Evolutionary conservation across 2,329 filamentous ascomycete genomes (phyloP).

Genomic region (Beauveria varroae): DNA sequence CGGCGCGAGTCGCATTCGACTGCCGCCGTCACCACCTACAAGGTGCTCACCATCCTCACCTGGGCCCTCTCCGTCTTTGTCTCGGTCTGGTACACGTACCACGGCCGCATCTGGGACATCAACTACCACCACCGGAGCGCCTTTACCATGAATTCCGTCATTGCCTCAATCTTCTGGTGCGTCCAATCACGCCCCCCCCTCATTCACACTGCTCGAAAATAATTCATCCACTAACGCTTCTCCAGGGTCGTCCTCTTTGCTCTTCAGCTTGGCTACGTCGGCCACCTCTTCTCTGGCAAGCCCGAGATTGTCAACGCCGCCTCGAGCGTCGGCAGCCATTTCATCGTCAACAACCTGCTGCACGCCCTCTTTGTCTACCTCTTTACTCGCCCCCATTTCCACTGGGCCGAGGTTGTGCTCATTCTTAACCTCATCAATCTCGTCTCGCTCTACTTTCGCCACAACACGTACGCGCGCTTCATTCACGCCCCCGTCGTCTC

Average conservation of each 20-base stretch:
- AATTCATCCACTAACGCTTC: not conserved
- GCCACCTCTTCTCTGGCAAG: slow-evolving; percentile 65
- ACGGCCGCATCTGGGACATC: slow-evolving; percentile 66
- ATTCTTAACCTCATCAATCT: slow-evolving; percentile 80
- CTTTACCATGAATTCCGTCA: slow-evolving; percentile 64
- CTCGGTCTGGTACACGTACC: slow-evolving; percentile 66
- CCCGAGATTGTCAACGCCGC: slow-evolving; percentile 57
- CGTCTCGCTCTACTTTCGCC: slow-evolving; percentile 69
- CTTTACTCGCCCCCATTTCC: slow-evolving; percentile 69
- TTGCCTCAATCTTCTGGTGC: slow-evolving; percentile 70
- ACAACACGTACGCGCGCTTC: slow-evolving; percentile 61
- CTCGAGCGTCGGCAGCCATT: slow-evolving; percentile 73
- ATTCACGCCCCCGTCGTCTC: slow-evolving; percentile 72
- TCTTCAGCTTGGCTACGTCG: slow-evolving; percentile 68
- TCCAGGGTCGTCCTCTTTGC: slow-evolving; percentile 64
- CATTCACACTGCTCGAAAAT: too few species aligned
- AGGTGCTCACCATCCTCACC: slow-evolving; percentile 62
- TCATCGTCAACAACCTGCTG: slow-evolving; percentile 78
- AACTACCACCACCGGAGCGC: slow-evolving; percentile 60
- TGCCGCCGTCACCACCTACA: slow-evolving; percentile 62
- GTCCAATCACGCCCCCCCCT: not conserved
- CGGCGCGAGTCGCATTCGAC: slow-evolving; percentile 59
- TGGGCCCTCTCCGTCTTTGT: slow-evolving; percentile 69
- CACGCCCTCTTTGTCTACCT: slow-evolving; percentile 77
- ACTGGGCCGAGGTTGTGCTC: slow-evolving; percentile 67